phyloP scores from a whole-genome alignment of 2,329 filamentous ascomycete genomes.

The Colletotrichum karsti region DNA sequence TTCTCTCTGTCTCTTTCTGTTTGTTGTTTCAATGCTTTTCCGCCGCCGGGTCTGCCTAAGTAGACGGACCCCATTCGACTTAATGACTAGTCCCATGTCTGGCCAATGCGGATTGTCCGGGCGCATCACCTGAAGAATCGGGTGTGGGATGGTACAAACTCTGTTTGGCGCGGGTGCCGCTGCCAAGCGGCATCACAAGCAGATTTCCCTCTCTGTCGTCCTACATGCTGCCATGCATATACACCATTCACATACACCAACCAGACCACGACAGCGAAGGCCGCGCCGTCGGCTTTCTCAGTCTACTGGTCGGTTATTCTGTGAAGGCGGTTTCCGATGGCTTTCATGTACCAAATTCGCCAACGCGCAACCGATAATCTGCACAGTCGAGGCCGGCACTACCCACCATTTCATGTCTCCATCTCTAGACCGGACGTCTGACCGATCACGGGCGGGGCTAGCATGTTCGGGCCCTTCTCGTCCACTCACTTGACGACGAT shows the following conservation, averaged over 20 bases:
- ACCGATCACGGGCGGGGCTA: slow-evolving; percentile 24
- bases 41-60: slow-evolving; percentile 1
- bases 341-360: neutral
- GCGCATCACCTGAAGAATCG: slow-evolving; percentile 20
- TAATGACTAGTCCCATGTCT: neutral
- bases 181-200: slow-evolving; percentile 27
- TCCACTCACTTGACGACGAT: slow-evolving; percentile 23
- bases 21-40: neutral
- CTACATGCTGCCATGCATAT: slow-evolving; percentile 17
- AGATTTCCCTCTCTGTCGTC: slow-evolving; percentile 22
- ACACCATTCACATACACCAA: neutral
- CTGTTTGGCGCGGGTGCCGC: slow-evolving; percentile 29
- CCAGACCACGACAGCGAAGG: slow-evolving; percentile 10
- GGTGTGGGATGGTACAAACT: slow-evolving; percentile 22
- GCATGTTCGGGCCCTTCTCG: neutral
- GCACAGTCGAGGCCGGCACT: slow-evolving; percentile 9
- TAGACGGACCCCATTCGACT: slow-evolving; percentile 3
- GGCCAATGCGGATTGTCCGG: slow-evolving; percentile 12
- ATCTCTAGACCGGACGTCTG: slow-evolving; percentile 13
- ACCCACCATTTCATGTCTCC: neutral
- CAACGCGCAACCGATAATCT: slow-evolving; percentile 7
- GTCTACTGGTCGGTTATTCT: neutral
- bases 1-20: neutral
- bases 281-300: slow-evolving; percentile 4
- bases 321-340: neutral